phyloP scores from a whole-genome alignment of 1,139 yeast species.

The Hansenula lynferdii region DNA sequence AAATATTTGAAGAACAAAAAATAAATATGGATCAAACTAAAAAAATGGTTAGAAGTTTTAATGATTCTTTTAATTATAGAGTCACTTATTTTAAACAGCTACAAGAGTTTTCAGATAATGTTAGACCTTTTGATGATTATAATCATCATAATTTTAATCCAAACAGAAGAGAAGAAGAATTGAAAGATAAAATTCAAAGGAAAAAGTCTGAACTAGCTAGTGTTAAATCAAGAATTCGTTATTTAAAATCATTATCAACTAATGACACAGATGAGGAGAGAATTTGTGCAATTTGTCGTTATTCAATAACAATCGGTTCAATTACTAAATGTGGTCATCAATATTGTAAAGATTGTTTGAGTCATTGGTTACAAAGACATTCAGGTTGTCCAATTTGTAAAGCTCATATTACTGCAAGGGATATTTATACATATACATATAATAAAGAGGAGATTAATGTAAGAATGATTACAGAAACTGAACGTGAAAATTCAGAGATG shows the following conservation, averaged over 20 bases:
- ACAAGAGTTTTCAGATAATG: constrained; percentile 75
- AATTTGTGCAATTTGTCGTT: constrained; percentile 74
- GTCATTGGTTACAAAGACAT: constrained; percentile 59
- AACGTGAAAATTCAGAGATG: constrained; percentile 23
- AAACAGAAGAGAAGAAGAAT: not conserved
- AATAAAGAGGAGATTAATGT: constrained; percentile 17
- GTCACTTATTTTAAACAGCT: constrained; percentile 78
- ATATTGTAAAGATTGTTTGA: constrained; percentile 74
- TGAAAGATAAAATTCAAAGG: constrained; percentile 12
- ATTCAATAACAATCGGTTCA: constrained; percentile 65
- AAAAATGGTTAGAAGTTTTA: constrained; percentile 48
- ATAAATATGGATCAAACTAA: constrained; percentile 35
- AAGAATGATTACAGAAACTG: constrained; percentile 8
- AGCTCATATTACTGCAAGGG: constrained; percentile 33
- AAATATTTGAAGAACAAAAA: constrained; percentile 38
- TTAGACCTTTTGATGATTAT: constrained; percentile 19
- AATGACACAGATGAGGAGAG: constrained; percentile 30
- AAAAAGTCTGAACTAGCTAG: constrained; percentile 29
- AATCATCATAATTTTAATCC: constrained; percentile 7
- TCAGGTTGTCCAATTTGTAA: constrained; percentile 79
- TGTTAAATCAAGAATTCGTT: constrained; percentile 52
- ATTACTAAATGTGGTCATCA: constrained; percentile 88
- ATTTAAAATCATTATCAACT: constrained; percentile 46
- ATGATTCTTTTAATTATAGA: constrained; percentile 69
- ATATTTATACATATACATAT: constrained; percentile 49